Evolutionary conservation across 805 yeast genomes (phyloP).

Genomic region (Dipodascus geniculatus): DNA sequence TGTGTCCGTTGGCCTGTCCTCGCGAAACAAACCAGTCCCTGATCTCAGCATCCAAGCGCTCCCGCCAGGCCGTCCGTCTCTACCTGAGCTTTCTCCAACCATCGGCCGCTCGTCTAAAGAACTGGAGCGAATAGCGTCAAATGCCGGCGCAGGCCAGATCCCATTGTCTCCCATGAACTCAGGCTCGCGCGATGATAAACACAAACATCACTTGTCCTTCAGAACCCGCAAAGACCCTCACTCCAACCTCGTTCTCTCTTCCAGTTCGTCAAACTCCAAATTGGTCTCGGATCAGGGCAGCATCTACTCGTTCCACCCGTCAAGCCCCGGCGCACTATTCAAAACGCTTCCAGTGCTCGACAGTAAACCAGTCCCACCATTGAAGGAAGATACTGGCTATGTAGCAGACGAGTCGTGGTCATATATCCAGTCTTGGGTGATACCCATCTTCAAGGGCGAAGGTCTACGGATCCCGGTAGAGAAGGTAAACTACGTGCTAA

Average conservation of each 20-base stretch:
- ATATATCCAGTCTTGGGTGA: constrained; percentile 30
- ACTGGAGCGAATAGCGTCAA: constrained; percentile 27
- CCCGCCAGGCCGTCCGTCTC: constrained; percentile 18
- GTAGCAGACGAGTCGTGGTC: constrained; percentile 40
- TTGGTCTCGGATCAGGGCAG: constrained; percentile 30
- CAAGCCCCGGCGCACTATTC: constrained; percentile 24
- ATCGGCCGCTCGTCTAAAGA: constrained; percentile 24
- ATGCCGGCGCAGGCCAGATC: constrained; percentile 13
- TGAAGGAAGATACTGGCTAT: constrained; percentile 25
- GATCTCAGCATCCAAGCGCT: constrained; percentile 20
- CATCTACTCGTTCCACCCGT: constrained; percentile 30
- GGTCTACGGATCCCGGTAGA: constrained; percentile 42
- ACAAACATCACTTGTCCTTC: constrained; percentile 27
- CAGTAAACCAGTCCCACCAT: constrained; percentile 16
- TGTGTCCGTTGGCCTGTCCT: constrained; percentile 3
- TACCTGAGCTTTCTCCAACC: constrained; percentile 22
- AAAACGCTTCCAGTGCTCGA: constrained; percentile 21
- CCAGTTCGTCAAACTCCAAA: constrained; percentile 32
- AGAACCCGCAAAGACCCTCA: constrained; percentile 29
- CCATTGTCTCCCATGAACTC: constrained; percentile 5
- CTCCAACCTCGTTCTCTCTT: constrained; percentile 28
- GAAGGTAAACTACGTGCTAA: constrained; percentile 40
- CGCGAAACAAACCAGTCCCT: constrained; percentile 8
- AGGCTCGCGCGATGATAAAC: constrained; percentile 12
- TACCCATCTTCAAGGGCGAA: constrained; percentile 40